Evolutionary conservation across 2,329 filamentous ascomycete species (phyloP), one percentile per base, ranked within the genome.

Genomic region (Epichloe uncinata): DNA sequence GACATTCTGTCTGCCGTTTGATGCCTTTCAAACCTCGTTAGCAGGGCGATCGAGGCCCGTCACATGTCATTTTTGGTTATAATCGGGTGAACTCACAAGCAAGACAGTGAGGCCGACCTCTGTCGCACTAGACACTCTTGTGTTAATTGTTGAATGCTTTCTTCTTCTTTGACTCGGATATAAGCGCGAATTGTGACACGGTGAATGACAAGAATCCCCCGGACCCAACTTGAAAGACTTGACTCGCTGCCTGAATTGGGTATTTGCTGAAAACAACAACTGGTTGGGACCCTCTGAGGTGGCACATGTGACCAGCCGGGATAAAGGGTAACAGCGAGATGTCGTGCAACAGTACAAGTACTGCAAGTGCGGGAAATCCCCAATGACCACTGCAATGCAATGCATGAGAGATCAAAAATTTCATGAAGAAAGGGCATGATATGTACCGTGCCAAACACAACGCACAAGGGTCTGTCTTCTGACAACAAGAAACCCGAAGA

Each of bases 1-100:
- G 77, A 67, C 86, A 91, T 56, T 79, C 74, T 0, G 84, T 85
- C 62, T 88, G 84, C 42, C 86, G 73, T 66, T 89, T 90, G 59
- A 87, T 81, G 63, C 84, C 84, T 73, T 42, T 64, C 63, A 61
- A 63, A 63, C 62, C 66, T 38, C 58, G 52, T 51, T 62, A 41
- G 48, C 42, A 42, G 26, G n/a, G 26, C 8, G 16, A 26, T 34
- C 26, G 5, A 40, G 12, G 48, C 36, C 36, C 33, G 15, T 20
- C 8, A 13, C 35, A 22, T 42, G 26, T 7, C 1, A 2, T 8
- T 38, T 37, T 7, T n/a, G 16, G 16, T 18, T 6, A 18, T 36
- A 20, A 20, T 45, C 33, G 35, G 35, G 9, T 47, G 45, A 44
- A 62, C 76, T 71, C 68, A 79, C 80, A 83, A 49, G 80, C 79